phyloP scores from a whole-genome alignment of 2,329 filamentous ascomycete species.

The Verticillium longisporum region DNA sequence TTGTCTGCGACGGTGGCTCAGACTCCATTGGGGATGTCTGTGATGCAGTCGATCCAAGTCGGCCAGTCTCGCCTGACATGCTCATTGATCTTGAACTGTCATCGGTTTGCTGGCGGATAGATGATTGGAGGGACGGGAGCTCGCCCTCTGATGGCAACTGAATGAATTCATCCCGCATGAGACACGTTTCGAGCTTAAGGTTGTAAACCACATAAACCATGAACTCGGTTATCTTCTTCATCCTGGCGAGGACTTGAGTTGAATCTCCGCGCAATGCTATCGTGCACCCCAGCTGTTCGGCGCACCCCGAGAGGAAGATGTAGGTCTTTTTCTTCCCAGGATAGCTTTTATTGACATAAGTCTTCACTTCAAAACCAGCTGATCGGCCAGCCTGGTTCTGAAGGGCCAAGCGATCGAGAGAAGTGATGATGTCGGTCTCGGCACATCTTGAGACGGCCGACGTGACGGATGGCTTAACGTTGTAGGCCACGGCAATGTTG shows the following conservation, averaged over 20 bases:
- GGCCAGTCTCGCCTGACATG: slow-evolving; percentile 16
- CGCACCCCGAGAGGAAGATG: slow-evolving; percentile 87
- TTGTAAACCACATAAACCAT: slow-evolving; percentile 99
- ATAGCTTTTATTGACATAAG: slow-evolving; percentile 74
- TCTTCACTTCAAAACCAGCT: slow-evolving; percentile 89
- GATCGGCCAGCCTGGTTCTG: slow-evolving; percentile 74
- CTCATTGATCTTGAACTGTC: neutral
- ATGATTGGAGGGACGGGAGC: slow-evolving; percentile 23
- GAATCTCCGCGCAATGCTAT: slow-evolving; percentile 83
- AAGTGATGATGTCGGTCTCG: slow-evolving; percentile 87
- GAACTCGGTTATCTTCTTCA: slow-evolving; percentile 94
- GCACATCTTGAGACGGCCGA: slow-evolving; percentile 91
- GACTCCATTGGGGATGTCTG: neutral
- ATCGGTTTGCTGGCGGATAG: neutral
- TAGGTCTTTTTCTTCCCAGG: slow-evolving; percentile 83
- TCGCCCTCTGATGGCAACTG: slow-evolving; percentile 64
- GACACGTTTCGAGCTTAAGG: slow-evolving; percentile 86
- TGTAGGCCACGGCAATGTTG: slow-evolving; percentile 89
- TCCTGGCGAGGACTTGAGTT: slow-evolving; percentile 60
- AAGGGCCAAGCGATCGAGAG: slow-evolving; percentile 82
- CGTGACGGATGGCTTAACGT: slow-evolving; percentile 92
- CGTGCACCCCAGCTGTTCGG: slow-evolving; percentile 85
- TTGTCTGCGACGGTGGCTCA: neutral
- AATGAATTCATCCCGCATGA: slow-evolving; percentile 89
- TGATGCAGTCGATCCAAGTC: neutral